Evolutionary conservation across 2,329 filamentous ascomycete genomes (phyloP).

Genomic region (Talaromyces islandicus): DNA sequence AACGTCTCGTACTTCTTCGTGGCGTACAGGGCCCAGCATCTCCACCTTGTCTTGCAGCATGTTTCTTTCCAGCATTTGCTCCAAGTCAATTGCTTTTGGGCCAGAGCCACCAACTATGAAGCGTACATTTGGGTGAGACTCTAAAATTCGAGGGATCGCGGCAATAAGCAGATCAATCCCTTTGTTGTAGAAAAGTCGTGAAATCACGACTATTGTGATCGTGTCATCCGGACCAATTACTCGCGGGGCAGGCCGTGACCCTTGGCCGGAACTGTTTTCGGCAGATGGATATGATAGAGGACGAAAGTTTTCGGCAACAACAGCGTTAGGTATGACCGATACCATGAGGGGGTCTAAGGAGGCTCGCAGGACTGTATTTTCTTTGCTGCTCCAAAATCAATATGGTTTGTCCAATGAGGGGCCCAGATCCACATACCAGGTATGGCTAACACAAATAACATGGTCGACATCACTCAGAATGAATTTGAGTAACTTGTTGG

Average conservation of each 20-base stretch:
- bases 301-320: conserved; percentile 92
- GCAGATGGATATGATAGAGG: conserved; percentile 54
- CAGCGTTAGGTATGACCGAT: conserved; percentile 94
- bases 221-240: conserved; percentile 74
- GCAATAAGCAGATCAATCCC: conserved; percentile 96
- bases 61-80: conserved; percentile 96
- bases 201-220: conserved; percentile 95
- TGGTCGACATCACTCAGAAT: conserved; percentile 94
- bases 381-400: conserved; percentile 59
- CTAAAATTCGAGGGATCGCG: conserved; percentile 85
- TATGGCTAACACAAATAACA: conserved; percentile 97
- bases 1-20: conserved; percentile 94
- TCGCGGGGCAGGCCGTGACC: conserved; percentile 51
- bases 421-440: conserved; percentile 57
- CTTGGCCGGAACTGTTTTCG: conserved; percentile 19
- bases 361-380: conserved; percentile 92
- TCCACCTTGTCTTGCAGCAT: conserved; percentile 90
- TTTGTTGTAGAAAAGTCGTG: conserved; percentile 97
- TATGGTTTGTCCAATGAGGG: neutral
- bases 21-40: conserved; percentile 83
- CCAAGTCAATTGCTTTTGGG: conserved; percentile 92
- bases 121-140: conserved; percentile 82
- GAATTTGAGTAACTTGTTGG: conserved; percentile 96
- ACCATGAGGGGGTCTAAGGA: conserved; percentile 95
- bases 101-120: conserved; percentile 96